Evolutionary conservation across 176 grass and related monocot genomes (phyloP).

Genomic region (Chloris gayana): DNA sequence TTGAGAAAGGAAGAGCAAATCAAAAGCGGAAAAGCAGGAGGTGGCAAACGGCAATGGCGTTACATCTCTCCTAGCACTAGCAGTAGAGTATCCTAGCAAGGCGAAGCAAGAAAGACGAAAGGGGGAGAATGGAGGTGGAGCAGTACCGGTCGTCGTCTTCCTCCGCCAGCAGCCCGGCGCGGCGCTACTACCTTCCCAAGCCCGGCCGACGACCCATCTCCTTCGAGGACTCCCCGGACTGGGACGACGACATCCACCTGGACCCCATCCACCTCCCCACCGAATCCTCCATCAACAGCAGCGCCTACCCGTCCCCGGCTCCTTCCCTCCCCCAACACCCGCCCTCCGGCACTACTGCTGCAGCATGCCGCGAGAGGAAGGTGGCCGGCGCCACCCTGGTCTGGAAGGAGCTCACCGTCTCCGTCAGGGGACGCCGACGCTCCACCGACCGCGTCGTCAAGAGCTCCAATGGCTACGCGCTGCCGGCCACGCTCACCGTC

Average conservation of each 20-base stretch:
- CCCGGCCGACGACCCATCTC: constrained; percentile 75
- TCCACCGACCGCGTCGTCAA: constrained; percentile 71
- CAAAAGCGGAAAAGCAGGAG: constrained; percentile 1
- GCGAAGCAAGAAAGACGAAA: neutral
- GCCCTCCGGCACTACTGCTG: constrained; percentile 23
- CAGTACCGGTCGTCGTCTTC: constrained; percentile 87
- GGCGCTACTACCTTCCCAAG: constrained; percentile 68
- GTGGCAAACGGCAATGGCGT: neutral
- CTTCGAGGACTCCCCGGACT: constrained; percentile 95
- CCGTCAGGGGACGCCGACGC: constrained; percentile 41
- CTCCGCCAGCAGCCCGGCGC: constrained; percentile 68
- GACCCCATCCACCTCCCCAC: neutral
- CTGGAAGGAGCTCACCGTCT: constrained; percentile 91
- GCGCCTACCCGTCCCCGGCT: constrained; percentile 60
- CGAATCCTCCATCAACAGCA: constrained; percentile 53
- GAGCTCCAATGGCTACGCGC: constrained; percentile 86
- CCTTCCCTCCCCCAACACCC: constrained; percentile 29
- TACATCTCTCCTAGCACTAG: too few relatives aligned
- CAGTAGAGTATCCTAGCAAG: neutral
- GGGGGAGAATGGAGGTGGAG: constrained; percentile 45
- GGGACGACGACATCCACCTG: constrained; percentile 81
- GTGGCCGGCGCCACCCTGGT: constrained; percentile 77
- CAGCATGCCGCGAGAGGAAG: constrained; percentile 57
- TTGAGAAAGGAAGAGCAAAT: neutral
- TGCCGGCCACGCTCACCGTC: constrained; percentile 88